phyloP scores from a whole-genome alignment of 495 filamentous ascomycete genomes.

The Podospora pseudopauciseta region DNA sequence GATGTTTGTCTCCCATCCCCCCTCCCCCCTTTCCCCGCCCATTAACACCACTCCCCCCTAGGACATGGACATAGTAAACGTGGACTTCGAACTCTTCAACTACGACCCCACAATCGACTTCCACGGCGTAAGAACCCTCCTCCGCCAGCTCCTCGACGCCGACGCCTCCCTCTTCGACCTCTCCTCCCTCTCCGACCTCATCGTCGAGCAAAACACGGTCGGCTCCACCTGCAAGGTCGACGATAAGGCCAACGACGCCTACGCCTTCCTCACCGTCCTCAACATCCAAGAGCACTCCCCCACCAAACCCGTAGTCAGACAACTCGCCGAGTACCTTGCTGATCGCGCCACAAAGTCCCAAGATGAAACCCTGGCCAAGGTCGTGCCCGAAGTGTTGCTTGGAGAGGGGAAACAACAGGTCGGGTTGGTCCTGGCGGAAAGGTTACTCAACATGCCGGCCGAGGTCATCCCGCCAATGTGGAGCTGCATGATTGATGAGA shows the following conservation, averaged over 20 bases:
- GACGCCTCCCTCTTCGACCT: constrained; percentile 82
- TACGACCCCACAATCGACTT: constrained; percentile 87
- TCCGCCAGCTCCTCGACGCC: constrained; percentile 90
- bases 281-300: constrained; percentile 81
- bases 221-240: constrained; percentile 96
- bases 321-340: constrained; percentile 67
- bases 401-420: constrained; percentile 45
- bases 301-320: constrained; percentile 57
- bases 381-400: constrained; percentile 22
- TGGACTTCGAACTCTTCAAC: constrained; percentile 99
- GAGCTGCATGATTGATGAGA: constrained; percentile 89
- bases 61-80: constrained; percentile 87
- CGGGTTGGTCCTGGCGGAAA: constrained; percentile 84
- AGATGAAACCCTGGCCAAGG: constrained; percentile 15
- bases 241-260: constrained; percentile 89
- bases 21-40: neutral
- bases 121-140: constrained; percentile 85
- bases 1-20: constrained; percentile 8
- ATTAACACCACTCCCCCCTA: neutral
- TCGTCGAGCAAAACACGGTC: constrained; percentile 81
- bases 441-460: constrained; percentile 90
- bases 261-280: constrained; percentile 87
- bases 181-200: constrained; percentile 78
- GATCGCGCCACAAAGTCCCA: constrained; percentile 47
- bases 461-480: constrained; percentile 96